phyloP scores from a whole-genome alignment of 768 basidiomycete genomes.

The Pholiota conissans region DNA sequence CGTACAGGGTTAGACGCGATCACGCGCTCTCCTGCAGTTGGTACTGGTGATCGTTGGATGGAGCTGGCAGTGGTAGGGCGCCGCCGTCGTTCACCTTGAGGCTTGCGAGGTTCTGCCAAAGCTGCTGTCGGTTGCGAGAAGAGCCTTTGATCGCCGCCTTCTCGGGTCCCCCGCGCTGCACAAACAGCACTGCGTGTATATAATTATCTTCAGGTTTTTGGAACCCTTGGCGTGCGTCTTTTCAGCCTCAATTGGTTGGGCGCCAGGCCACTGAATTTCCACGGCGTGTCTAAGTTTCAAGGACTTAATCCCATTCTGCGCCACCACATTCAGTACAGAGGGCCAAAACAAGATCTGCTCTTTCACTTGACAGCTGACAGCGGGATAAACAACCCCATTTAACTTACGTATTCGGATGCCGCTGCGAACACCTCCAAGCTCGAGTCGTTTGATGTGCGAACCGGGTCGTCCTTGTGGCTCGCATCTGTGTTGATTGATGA shows the following conservation, averaged over 20 bases:
- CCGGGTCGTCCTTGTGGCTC: not conserved
- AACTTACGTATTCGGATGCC: slow-evolving; percentile 9
- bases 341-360: not conserved
- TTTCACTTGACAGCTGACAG: slow-evolving; percentile 8
- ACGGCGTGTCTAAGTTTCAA: not conserved
- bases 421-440: not conserved
- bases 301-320: not conserved
- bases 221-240: not conserved
- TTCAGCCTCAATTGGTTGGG: not conserved
- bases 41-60: not conserved
- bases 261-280: not conserved
- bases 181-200: no score
- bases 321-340: slow-evolving; percentile 1
- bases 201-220: not conserved
- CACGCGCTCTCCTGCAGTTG: not conserved
- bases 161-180: no score
- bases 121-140: not conserved
- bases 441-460: not conserved
- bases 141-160: not conserved
- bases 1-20: not conserved
- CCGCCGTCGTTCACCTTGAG: no score
- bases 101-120: not conserved
- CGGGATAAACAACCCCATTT: slow-evolving; percentile 5
- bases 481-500: slow-evolving; percentile 8
- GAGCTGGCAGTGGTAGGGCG: not conserved